Evolutionary conservation across 2,329 filamentous ascomycete species (phyloP).

Genomic region (Epichloe aotearoae): DNA sequence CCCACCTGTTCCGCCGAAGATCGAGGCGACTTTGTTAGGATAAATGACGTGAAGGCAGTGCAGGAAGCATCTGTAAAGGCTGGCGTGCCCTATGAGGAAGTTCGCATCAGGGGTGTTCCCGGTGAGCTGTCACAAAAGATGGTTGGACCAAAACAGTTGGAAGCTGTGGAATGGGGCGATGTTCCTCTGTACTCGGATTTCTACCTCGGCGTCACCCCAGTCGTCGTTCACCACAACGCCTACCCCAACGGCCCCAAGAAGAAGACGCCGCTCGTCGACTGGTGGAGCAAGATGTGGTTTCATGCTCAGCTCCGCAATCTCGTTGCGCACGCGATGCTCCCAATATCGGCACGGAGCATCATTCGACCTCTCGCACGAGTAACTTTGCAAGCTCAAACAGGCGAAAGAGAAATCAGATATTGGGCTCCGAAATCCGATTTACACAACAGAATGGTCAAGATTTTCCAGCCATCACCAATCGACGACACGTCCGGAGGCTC

Average conservation of each 20-base stretch:
- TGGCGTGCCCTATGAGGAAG: conserved; percentile 5
- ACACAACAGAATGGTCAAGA: conserved; percentile 7
- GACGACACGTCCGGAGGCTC: conserved; percentile 4
- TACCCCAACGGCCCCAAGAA: conserved; percentile 22
- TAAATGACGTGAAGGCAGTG: conserved; percentile 14
- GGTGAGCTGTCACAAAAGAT: conserved; percentile 11
- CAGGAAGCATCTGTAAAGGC: conserved; percentile 13
- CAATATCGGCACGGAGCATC: background rate
- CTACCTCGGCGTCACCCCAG: conserved; percentile 21
- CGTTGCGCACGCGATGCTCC: conserved; percentile 13
- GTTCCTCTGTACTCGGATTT: conserved; percentile 24
- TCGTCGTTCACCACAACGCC: conserved; percentile 26
- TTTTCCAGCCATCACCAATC: conserved; percentile 13
- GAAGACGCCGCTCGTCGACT: conserved; percentile 17
- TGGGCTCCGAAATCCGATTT: conserved; percentile 10
- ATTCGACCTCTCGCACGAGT: conserved; percentile 11
- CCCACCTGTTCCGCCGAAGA: conserved; percentile 18
- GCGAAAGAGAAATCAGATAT: conserved; percentile 12
- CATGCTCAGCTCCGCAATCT: conserved; percentile 18
- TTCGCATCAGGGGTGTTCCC: conserved; percentile 17
- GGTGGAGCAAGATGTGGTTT: conserved; percentile 26
- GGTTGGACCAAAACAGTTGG: background rate
- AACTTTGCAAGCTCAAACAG: background rate
- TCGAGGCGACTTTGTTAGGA: conserved; percentile 20
- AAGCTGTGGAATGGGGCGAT: conserved; percentile 16